Percentiles rank a stretch among this genome's conserved stretches.
These are phyloP conservation scores for Trichoderma polysporum DNA, from an alignment of 2,329 filamentous ascomycete genomes.

Conservation along the genomic window DNA sequence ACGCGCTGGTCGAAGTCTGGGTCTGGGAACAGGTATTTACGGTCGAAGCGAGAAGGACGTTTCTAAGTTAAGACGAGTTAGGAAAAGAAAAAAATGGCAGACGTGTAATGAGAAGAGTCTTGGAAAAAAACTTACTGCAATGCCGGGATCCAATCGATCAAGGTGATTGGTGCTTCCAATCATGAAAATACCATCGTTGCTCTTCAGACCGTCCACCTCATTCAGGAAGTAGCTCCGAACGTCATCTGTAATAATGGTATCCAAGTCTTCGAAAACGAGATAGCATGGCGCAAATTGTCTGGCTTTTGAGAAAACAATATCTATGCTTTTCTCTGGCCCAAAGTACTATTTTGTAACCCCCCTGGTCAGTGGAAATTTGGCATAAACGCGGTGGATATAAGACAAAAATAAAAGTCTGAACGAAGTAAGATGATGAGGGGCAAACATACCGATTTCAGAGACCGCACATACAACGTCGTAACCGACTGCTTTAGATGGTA, in stretches of 20 bases:
- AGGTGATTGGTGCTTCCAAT: constrained; percentile 66
- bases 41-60: constrained; percentile 64
- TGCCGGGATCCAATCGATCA: constrained; percentile 65
- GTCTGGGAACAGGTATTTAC: constrained; percentile 65
- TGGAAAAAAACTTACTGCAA: constrained; percentile 42
- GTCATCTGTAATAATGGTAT: constrained; percentile 60
- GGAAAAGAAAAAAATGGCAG: too few relatives aligned
- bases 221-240: constrained; percentile 71
- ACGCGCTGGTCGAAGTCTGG: constrained; percentile 54
- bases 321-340: constrained; percentile 58
- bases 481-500: constrained; percentile 53
- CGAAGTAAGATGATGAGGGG: not conserved
- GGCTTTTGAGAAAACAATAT: constrained; percentile 57
- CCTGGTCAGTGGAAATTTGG: not conserved
- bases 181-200: constrained; percentile 71
- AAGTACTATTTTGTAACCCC: constrained; percentile 36
- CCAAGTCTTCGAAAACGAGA: constrained; percentile 70
- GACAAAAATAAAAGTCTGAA: not conserved
- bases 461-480: constrained; percentile 63
- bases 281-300: constrained; percentile 65
- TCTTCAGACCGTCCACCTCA: constrained; percentile 67
- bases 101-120: not conserved
- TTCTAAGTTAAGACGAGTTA: constrained; percentile 48
- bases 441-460: constrained; percentile 39
- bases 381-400: not conserved